These are phyloP conservation scores for Metschnikowia lunata DNA, from an alignment of 805 yeast species.

Conservation along the genomic window DNA sequence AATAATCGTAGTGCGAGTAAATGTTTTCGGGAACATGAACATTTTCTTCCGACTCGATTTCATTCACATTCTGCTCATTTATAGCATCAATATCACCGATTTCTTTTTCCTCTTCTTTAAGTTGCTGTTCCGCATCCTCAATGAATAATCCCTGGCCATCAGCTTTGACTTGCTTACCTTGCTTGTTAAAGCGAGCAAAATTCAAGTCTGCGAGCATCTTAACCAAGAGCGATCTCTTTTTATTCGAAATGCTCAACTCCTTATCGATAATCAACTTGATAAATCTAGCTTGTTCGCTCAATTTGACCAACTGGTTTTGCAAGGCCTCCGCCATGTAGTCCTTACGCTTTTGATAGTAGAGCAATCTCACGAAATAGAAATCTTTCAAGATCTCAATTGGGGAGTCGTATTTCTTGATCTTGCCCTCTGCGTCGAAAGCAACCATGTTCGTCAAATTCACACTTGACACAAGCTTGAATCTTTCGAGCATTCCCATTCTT, in stretches of 20 bases:
- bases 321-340: constrained; percentile 67
- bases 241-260: constrained; percentile 66
- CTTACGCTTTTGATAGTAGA: constrained; percentile 86
- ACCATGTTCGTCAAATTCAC: constrained; percentile 85
- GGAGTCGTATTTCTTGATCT: constrained; percentile 74
- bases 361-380: constrained; percentile 81
- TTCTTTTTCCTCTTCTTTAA: constrained; percentile 43
- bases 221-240: constrained; percentile 61
- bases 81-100: constrained; percentile 20
- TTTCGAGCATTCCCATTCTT: constrained; percentile 72
- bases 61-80: constrained; percentile 22
- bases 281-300: constrained; percentile 83
- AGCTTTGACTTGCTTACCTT: constrained; percentile 58
- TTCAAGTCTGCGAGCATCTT: constrained; percentile 56
- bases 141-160: constrained; percentile 22
- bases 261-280: constrained; percentile 84
- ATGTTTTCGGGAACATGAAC: constrained; percentile 50
- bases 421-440: constrained; percentile 86
- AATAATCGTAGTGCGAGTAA: constrained; percentile 72
- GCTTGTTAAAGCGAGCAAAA: constrained; percentile 73
- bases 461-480: constrained; percentile 71
- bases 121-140: constrained; percentile 24
- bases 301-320: constrained; percentile 68
- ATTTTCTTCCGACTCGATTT: constrained; percentile 27
- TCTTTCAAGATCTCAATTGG: constrained; percentile 78